Base-by-base conservation (phyloP, 129 eudicot species). In the Erigeron canadensis region DNA sequence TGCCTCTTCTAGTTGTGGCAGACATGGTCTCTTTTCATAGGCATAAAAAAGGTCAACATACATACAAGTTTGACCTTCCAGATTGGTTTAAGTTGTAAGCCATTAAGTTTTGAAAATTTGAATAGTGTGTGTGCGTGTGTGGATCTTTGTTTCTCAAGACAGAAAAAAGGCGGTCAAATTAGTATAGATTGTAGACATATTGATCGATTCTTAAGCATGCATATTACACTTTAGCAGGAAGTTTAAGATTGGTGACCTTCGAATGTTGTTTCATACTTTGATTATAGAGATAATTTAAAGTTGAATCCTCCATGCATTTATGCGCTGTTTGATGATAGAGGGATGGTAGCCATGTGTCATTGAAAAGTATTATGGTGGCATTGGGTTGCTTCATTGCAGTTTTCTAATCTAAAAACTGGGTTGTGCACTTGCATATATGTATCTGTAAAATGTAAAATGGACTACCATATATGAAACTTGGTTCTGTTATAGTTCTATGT, bases 31-130 rank as follows among this genome's bases (percentile, higher is more conserved):
- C 45, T 10, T 11, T 42, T 12, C 69, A 45, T 34, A 34, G 11
- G 40, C 28, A 28, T 43, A 18, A 61, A 73, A 59, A 46, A 46
- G 46, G 46, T 47, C 62, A 23, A 38, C 16, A 46, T 23, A 61
- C 34, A 28, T 28, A 23, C 9, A 61, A 47, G 48, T 62, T 62
- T 73, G 70, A 22, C 72, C 64, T 64, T 12, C 64, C 44, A 22
- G 44, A 17, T 53, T 74, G 10, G 28, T 74, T 47, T 39, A 18
- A 74, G 19, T 21, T 67, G 69, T 63, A 64, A 54, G 57, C 58
- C 42, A 65, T 56, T 11, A 65, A 74, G 63, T 17, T 39, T 53
- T 28, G 34, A 28, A 28, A 1, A n/a, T n/a, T n/a, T n/a, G n/a
- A n/a, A n/a, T n/a, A n/a, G n/a, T n/a, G n/a, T 51, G 62, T 19